Percentiles rank a stretch among this genome's conserved stretches.
Conservation (phyloP, 164 flowering plant genomes). For the Saururus chinensis region DNA sequence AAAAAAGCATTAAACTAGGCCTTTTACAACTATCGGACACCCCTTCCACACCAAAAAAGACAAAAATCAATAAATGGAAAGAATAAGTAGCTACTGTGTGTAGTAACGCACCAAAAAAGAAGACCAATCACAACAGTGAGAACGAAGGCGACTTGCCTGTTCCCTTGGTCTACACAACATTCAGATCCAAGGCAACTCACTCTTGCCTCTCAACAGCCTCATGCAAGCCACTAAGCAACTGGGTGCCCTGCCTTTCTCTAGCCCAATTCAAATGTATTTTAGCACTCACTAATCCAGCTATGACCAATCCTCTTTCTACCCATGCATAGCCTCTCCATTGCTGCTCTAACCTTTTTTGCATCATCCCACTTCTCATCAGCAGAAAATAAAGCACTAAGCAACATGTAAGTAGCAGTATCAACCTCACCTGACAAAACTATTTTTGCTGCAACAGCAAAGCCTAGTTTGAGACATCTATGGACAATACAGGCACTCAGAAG, state of each 20-base stretch:
- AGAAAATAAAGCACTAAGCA: conserved; percentile 9
- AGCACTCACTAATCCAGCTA: conserved; percentile 9
- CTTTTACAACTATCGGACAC: too few relatives aligned
- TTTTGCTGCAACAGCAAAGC: conserved; percentile 12
- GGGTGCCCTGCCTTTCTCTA: neutral
- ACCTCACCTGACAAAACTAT: conserved; percentile 5
- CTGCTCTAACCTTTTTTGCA: conserved; percentile 12
- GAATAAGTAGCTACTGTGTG: too few relatives aligned
- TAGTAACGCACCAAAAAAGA: too few relatives aligned
- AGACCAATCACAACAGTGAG: too few relatives aligned
- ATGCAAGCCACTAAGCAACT: too few relatives aligned
- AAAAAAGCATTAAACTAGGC: too few relatives aligned
- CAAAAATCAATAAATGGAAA: too few relatives aligned
- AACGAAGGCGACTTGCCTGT: too few relatives aligned
- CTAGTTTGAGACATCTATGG: conserved; percentile 6
- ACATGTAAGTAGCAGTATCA: conserved; percentile 8
- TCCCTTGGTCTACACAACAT: too few relatives aligned
- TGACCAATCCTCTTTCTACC: conserved; percentile 7
- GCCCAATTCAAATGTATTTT: neutral
- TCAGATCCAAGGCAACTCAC: too few relatives aligned
- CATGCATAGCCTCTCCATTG: conserved; percentile 4
- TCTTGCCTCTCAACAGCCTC: too few relatives aligned
- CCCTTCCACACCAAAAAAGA: too few relatives aligned
- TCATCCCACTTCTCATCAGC: conserved; percentile 13
- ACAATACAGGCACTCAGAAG: conserved; percentile 9